phyloP scores from a whole-genome alignment of 176 grass and related monocot species.

The Eleusine indica region DNA sequence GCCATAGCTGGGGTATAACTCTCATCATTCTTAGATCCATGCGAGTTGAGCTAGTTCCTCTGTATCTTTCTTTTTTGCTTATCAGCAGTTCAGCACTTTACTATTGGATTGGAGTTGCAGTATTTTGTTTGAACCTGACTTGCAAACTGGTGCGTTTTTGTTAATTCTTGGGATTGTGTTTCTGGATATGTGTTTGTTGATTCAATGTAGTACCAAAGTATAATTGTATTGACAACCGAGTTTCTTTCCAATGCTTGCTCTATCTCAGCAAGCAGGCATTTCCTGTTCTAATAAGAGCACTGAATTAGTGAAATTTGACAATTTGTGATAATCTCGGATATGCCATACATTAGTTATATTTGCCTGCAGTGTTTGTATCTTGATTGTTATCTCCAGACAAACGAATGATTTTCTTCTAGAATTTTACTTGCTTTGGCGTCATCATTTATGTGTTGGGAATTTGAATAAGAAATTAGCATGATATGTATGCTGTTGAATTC shows the following conservation, averaged over 20 bases:
- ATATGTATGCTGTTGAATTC: neutral
- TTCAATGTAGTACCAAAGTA: constrained; percentile 7
- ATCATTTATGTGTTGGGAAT: neutral
- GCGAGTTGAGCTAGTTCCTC: constrained; percentile 1
- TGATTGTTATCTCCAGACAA: neutral
- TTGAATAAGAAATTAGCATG: neutral
- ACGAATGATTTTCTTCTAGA: neutral
- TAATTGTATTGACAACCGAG: neutral
- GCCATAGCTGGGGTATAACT: constrained; percentile 49
- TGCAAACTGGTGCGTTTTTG: neutral
- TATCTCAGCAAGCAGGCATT: neutral
- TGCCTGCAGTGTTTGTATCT: neutral
- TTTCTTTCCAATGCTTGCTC: neutral
- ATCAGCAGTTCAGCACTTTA: neutral
- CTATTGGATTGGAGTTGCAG: neutral
- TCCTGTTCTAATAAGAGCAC: neutral
- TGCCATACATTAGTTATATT: neutral
- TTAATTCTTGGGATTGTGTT: constrained; percentile 15
- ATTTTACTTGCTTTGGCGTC: neutral
- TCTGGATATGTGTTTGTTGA: neutral
- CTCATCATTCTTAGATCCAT: constrained; percentile 21
- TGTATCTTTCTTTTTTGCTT: neutral
- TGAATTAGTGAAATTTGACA: neutral
- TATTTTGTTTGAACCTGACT: constrained; percentile 25
- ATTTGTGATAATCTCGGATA: neutral